These are phyloP conservation scores for Dryadomyces quercivorus DNA, from an alignment of 2,329 filamentous ascomycete species.

Conservation along the genomic window DNA sequence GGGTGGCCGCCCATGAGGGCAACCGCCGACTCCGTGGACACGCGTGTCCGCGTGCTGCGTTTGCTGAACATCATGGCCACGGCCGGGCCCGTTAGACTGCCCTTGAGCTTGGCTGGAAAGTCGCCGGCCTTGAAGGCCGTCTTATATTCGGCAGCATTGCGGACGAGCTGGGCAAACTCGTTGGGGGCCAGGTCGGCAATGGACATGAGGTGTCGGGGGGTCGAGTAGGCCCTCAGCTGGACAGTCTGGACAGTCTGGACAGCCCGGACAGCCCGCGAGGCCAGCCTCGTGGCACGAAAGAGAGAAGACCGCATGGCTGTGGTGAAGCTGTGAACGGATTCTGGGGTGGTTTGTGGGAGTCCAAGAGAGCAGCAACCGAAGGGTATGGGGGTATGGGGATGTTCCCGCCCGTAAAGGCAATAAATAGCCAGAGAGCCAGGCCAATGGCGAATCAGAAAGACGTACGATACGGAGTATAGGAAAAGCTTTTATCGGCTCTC, in stretches of 20 bases:
- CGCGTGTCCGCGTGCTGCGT: slow-evolving; percentile 80
- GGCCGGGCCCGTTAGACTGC: slow-evolving; percentile 59
- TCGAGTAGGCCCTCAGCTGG: slow-evolving; percentile 29
- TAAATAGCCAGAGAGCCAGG: too few species aligned
- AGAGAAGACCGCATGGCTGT: background rate
- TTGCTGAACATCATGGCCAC: slow-evolving; percentile 97
- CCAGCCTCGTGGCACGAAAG: background rate
- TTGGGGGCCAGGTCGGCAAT: slow-evolving; percentile 72
- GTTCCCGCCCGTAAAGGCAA: too few species aligned
- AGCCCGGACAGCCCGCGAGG: slow-evolving; percentile 8
- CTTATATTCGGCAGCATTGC: slow-evolving; percentile 72
- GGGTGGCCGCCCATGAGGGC: slow-evolving; percentile 81
- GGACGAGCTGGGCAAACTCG: slow-evolving; percentile 72
- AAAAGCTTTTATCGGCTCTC: background rate
- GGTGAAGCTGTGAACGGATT: too few species aligned
- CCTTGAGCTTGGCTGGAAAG: slow-evolving; percentile 45
- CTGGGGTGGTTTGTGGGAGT: too few species aligned
- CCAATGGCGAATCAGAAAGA: background rate
- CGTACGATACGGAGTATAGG: background rate
- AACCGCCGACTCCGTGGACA: slow-evolving; percentile 87
- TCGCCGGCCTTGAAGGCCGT: slow-evolving; percentile 50
- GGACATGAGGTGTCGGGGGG: slow-evolving; percentile 77
- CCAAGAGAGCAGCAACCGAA: too few species aligned
- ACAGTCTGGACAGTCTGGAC: slow-evolving; percentile 8
- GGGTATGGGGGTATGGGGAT: too few species aligned